These are phyloP conservation scores for Aphanoascus verrucosus DNA, from an alignment of 2,329 filamentous ascomycete species.

Conservation along the genomic window DNA sequence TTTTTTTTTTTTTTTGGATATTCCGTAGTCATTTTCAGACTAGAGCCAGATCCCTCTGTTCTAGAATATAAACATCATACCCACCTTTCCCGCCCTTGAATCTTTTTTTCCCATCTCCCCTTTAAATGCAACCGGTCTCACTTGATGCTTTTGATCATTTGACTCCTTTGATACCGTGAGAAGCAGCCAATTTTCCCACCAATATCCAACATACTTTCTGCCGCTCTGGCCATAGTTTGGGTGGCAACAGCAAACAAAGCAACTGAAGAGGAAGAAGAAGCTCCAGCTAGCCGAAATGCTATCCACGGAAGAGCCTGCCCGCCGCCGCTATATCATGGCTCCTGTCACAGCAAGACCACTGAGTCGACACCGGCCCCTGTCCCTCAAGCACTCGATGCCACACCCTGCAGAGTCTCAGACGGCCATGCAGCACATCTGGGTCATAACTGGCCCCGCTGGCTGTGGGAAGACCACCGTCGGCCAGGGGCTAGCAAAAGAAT, in stretches of 20 bases:
- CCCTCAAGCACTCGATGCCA: not conserved
- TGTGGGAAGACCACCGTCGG: slow-evolving; percentile 72
- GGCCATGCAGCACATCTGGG: slow-evolving; percentile 58
- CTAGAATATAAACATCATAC: slow-evolving; percentile 5
- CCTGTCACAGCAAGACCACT: not conserved
- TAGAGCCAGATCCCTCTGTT: not conserved
- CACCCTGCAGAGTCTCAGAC: not conserved
- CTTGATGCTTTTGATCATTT: not conserved
- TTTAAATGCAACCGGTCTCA: not conserved
- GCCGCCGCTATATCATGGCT: slow-evolving; percentile 11
- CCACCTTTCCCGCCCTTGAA: not conserved
- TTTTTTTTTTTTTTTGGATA: not conserved
- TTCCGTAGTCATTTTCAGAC: not conserved
- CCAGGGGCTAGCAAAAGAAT: slow-evolving; percentile 49
- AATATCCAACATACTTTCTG: not conserved
- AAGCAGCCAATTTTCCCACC: not conserved
- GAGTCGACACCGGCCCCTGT: not conserved
- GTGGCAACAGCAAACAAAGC: not conserved
- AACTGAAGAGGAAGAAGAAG: not conserved
- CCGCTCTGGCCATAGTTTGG: not conserved
- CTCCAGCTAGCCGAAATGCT: slow-evolving; percentile 27
- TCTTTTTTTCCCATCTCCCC: not conserved
- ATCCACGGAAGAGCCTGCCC: slow-evolving; percentile 28
- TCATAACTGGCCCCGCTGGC: slow-evolving; percentile 68
- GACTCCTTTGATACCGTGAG: no score